Evolutionary conservation across 148 eudicot species (phyloP).

Genomic region (Cornus controversa): DNA sequence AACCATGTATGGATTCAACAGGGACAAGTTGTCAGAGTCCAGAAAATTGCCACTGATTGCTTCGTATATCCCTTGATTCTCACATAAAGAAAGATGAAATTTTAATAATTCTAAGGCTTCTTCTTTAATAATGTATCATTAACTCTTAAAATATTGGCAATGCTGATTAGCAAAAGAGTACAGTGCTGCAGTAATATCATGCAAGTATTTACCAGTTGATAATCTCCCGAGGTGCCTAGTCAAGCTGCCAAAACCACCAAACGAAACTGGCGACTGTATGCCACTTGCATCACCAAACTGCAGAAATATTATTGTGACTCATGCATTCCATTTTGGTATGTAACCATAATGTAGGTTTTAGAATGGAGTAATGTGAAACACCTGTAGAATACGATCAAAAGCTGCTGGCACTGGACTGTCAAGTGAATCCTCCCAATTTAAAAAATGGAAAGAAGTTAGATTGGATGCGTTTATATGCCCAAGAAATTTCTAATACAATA

Average conservation of each 20-base stretch:
- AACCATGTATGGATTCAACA: constrained; percentile 95
- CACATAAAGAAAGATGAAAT: constrained; percentile 12
- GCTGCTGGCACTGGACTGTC: constrained; percentile 94
- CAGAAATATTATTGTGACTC: constrained; percentile 28
- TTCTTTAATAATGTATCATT: not conserved
- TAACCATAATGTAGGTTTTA: constrained; percentile 19
- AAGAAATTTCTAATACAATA: no score
- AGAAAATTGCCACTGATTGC: constrained; percentile 54
- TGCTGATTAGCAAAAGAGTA: not conserved
- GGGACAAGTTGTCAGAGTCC: constrained; percentile 64
- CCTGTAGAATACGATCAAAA: constrained; percentile 90
- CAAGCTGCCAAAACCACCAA: constrained; percentile 99
- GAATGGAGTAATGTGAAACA: constrained; percentile 31
- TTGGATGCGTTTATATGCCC: constrained; percentile 2
- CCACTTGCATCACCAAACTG: constrained; percentile 99
- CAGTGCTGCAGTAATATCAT: not conserved
- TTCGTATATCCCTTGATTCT: constrained; percentile 69
- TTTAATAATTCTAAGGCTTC: not conserved
- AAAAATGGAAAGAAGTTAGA: constrained; percentile 17
- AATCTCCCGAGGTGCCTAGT: constrained; percentile 93
- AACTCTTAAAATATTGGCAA: not conserved
- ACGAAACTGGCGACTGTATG: constrained; percentile 96
- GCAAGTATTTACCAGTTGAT: constrained; percentile 54
- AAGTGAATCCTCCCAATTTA: constrained; percentile 27
- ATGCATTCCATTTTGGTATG: constrained; percentile 13